These are phyloP conservation scores for Phyllachora maydis DNA, from an alignment of 2,329 filamentous ascomycete genomes.

Conservation along the genomic window DNA sequence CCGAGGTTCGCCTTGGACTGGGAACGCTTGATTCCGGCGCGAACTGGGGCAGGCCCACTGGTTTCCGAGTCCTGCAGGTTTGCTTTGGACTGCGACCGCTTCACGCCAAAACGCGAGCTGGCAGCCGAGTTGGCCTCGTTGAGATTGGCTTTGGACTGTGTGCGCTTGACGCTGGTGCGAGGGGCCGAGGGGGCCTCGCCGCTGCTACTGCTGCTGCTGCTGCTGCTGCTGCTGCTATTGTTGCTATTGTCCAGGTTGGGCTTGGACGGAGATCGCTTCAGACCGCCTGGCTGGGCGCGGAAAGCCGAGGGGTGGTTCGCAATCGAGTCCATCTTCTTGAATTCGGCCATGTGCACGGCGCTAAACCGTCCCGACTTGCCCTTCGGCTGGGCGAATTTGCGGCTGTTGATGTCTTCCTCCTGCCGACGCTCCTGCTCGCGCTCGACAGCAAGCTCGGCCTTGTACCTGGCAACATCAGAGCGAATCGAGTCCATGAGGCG, in stretches of 20 bases:
- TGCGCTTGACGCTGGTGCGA: constrained; percentile 28
- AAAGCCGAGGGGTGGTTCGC: constrained; percentile 67
- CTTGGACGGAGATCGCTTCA: too few species aligned
- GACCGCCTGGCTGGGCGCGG: constrained; percentile 39
- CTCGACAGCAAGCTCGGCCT: constrained; percentile 43
- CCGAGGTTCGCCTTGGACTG: constrained; percentile 29
- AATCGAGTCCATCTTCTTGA: constrained; percentile 97
- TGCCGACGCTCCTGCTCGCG: constrained; percentile 31
- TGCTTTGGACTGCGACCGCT: constrained; percentile 31
- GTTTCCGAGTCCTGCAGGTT: constrained; percentile 39
- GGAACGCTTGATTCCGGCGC: constrained; percentile 28
- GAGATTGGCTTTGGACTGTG: constrained; percentile 17
- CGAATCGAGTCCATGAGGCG: constrained; percentile 46
- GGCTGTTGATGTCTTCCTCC: constrained; percentile 21
- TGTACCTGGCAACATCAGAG: constrained; percentile 50
- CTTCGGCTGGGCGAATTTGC: constrained; percentile 65
- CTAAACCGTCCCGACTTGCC: constrained; percentile 65
- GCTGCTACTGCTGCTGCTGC: too few species aligned
- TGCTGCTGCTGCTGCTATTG: too few species aligned
- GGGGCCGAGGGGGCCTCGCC: constrained; percentile 25
- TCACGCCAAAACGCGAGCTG: constrained; percentile 25
- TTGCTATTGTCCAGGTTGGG: too few species aligned
- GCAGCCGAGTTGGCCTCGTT: neutral
- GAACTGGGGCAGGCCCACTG: too few species aligned
- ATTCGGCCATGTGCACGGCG: constrained; percentile 67